Evolutionary conservation across 176 grass and related monocot species (phyloP), one percentile per base, ranked within the genome.

Genomic region (Raddia distichophylla): DNA sequence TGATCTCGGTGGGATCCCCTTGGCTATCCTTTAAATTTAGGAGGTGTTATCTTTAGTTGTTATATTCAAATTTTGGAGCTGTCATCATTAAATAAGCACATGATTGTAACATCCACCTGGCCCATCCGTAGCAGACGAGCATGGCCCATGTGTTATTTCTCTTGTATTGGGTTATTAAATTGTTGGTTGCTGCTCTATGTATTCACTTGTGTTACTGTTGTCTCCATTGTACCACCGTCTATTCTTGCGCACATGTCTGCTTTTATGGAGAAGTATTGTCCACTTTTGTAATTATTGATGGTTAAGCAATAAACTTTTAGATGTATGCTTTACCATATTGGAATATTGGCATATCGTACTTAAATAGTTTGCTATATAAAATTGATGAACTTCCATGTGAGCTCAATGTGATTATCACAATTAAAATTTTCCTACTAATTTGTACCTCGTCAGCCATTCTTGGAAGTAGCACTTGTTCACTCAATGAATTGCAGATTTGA

Each of bases 401-500:
- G 27, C 63, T 37, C 76, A 78, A 51, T 64, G 76, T 14, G 50
- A 49, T 65, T 65, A 11, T 15, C 17, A 1, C 6, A 17, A 49
- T 40, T 64, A 52, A 19, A 65, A 65, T 65, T 65, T 65, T 27
- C 52, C 32, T 6, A 27, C 61, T 58, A 47, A 32, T 49, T 6
- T 40, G 34, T 65, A 78, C 60, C 60, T 51, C 45, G 58, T 55
- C n/a, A 61, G 7, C 34, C 33, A 47, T 69, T 69, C 66, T 20
- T 42, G 64, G 32, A 64, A 73, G 34, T 48, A 75, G 73, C 64
- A 76, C 71, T 65, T 17, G 81, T 70, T 47, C 16, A 33, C 49
- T 92, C 70, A 69, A 71, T 74, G 79, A 71, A 85, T 85, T 90
- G 46, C 86, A 98, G 92, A 86, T 95, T 84, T 90, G 90, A 98